phyloP scores from a whole-genome alignment of 2,329 filamentous ascomycete species.

The Remersonia thermophila region DNA sequence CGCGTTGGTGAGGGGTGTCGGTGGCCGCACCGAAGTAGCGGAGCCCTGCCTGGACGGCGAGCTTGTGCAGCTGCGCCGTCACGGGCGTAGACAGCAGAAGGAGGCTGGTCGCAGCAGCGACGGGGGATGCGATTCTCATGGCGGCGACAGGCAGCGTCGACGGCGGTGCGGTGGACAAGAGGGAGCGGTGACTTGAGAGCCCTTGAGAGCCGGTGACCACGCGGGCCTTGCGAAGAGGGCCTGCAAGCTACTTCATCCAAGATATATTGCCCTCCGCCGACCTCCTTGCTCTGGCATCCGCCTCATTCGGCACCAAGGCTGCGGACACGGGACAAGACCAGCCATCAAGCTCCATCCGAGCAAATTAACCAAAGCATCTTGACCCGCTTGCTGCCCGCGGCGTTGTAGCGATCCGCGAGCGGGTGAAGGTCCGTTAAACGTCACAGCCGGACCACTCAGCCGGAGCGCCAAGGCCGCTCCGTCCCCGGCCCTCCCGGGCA shows the following conservation, averaged over 20 bases:
- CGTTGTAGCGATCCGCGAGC: constrained; percentile 2
- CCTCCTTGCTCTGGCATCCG: too few relatives aligned
- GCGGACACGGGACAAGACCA: constrained; percentile 7
- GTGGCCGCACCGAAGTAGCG: constrained; percentile 52
- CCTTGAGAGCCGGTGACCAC: too few relatives aligned
- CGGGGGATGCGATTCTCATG: constrained; percentile 8
- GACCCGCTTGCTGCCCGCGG: neutral
- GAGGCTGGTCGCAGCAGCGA: constrained; percentile 13
- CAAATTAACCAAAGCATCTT: too few relatives aligned
- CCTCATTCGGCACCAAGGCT: constrained; percentile 3
- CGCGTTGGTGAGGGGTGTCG: constrained; percentile 32
- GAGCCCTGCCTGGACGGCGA: constrained; percentile 40
- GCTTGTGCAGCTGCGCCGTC: constrained; percentile 31
- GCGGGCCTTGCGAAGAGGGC: neutral
- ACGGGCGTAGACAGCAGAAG: constrained; percentile 21
- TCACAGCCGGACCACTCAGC: constrained; percentile 9
- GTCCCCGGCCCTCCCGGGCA: neutral
- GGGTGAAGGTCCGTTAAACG: constrained; percentile 1
- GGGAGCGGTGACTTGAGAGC: neutral
- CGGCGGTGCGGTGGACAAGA: neutral
- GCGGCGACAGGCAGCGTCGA: neutral
- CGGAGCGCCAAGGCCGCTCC: constrained; percentile 5
- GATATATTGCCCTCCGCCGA: neutral
- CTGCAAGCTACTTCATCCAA: neutral
- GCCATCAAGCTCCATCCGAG: neutral